Base-by-base conservation (phyloP, 352 stramenopile species). In the Phytophthora citrophthora region DNA sequence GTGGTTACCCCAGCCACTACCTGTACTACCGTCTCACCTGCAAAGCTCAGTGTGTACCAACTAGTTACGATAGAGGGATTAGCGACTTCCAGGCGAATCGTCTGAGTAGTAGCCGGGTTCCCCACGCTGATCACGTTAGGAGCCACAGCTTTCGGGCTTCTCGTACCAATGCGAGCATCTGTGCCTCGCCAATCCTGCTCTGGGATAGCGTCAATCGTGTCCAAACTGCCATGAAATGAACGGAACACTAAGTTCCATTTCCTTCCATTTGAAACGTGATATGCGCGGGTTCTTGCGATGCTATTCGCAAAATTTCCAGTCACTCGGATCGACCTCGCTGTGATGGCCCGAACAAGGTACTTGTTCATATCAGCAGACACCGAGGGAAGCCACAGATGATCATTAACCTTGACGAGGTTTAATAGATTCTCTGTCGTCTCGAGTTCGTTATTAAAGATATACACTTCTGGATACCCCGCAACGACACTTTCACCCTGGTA, bases 171-270 rank as follows among this genome's bases (percentile, higher is more conserved):
- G 1, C 81, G 74, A 24, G 74, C 77, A 2, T 72, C 69, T 0
- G 80, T 88, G 4, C 86, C 86, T 5, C 79, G 72, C 72, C 76
- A 91, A 49, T 90, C 69, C 20, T 85, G 80, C 2, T 72, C 71
- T 15, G 86, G 84, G 3, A 89, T 55, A 4, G 77, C 79, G 12
- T 93, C 79, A 15, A 93, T 59, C 0, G 79, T 87, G 12, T 83
- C 64, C 8, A 94, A 56, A 45, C 77, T 72, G 5, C 71, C 82
- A 12, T 77, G 51, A 44, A 84, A 92, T 0, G 84, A 93, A 2
- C 84, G 79, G 27, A 94, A 94, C 3, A 90, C 71, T 12, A 94
- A 61, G 7, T 80, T 72, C 79, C 86, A 94, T 38, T 72, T 77
- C 1, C 62, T 70, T n/a, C 86, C 86, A 45, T 77, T 78, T 3